A percentile compares a stretch with the other conserved stretches of the same genome.
Evolutionary conservation across 306 rosid species (phyloP).

Genomic region (Cicer chorassanicum): DNA sequence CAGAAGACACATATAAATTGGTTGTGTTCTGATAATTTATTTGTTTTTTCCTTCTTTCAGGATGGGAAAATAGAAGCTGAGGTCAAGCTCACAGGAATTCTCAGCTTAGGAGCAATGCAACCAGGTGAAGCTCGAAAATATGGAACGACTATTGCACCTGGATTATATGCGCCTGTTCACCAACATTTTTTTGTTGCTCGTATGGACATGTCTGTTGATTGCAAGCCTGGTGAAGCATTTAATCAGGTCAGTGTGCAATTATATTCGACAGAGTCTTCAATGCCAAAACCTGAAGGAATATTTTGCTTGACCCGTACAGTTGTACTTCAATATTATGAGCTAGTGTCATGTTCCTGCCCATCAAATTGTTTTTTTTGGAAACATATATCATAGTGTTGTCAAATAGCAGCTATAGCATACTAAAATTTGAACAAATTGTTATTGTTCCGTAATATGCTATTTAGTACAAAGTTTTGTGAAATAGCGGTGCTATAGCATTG

Average conservation of each 20-base stretch:
- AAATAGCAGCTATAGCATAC: no score
- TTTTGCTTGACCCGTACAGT: neutral
- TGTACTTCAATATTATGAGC: conserved; percentile 2
- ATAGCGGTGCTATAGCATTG: no score
- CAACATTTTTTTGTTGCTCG: conserved; percentile 89
- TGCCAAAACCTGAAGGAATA: neutral
- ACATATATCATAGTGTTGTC: no score
- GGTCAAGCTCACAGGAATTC: conserved; percentile 80
- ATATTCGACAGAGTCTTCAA: neutral
- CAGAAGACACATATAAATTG: neutral
- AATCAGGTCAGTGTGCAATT: conserved; percentile 64
- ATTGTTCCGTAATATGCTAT: no score
- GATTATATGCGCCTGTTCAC: conserved; percentile 84
- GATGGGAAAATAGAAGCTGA: conserved; percentile 89
- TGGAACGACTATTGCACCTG: conserved; percentile 88
- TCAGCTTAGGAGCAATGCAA: conserved; percentile 80
- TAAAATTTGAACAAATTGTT: no score
- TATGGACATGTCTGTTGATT: conserved; percentile 88
- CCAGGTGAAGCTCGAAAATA: conserved; percentile 84
- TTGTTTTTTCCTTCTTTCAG: conserved; percentile 49
- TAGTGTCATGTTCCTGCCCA: neutral
- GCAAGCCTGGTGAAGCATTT: conserved; percentile 84
- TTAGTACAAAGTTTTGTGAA: no score
- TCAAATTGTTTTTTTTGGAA: neutral
- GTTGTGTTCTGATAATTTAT: conserved; percentile 19